Conservation (phyloP, 805 yeast genomes). For the Wickerhamiella qilinensis region DNA sequence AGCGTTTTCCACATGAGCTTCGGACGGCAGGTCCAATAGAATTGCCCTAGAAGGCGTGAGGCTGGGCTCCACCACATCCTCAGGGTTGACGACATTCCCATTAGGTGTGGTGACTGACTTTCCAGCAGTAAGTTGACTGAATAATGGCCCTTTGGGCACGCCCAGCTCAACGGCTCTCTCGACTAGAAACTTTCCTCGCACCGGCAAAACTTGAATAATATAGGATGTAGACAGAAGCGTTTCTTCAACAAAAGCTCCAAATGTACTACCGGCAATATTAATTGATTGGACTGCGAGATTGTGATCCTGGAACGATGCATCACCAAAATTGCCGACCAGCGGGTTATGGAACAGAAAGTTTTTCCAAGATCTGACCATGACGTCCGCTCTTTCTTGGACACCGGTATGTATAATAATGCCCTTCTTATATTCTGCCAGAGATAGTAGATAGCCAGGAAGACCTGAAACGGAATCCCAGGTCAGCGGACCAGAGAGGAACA, state of each 20-base stretch:
- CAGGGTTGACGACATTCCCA: conserved; percentile 46
- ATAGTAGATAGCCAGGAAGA: conserved; percentile 72
- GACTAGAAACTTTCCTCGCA: conserved; percentile 62
- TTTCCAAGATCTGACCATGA: conserved; percentile 67
- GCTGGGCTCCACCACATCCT: conserved; percentile 54
- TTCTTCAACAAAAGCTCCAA: conserved; percentile 1
- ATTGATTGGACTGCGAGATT: conserved; percentile 16
- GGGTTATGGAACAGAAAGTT: conserved; percentile 62
- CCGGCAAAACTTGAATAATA: conserved; percentile 46
- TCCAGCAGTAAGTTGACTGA: conserved; percentile 45
- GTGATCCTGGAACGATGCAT: conserved; percentile 18
- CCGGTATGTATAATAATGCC: conserved; percentile 18
- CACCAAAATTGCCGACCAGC: conserved; percentile 29
- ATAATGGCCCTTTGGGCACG: conserved; percentile 47
- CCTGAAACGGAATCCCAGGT: conserved; percentile 81
- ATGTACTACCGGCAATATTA: neutral
- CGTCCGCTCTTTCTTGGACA: conserved; percentile 33
- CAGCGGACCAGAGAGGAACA: conserved; percentile 66
- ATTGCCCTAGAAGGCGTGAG: conserved; percentile 43
- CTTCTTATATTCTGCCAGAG: conserved; percentile 50
- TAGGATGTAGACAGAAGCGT: conserved; percentile 30
- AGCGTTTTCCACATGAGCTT: conserved; percentile 26
- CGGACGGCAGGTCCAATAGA: conserved; percentile 57
- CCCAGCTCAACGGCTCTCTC: conserved; percentile 52
- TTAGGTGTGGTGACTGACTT: conserved; percentile 36